A percentile compares a stretch with the other conserved stretches of the same genome.
phyloP scores from a whole-genome alignment of 371 early-diverging fungal species.

The Capillidium heterosporum region DNA sequence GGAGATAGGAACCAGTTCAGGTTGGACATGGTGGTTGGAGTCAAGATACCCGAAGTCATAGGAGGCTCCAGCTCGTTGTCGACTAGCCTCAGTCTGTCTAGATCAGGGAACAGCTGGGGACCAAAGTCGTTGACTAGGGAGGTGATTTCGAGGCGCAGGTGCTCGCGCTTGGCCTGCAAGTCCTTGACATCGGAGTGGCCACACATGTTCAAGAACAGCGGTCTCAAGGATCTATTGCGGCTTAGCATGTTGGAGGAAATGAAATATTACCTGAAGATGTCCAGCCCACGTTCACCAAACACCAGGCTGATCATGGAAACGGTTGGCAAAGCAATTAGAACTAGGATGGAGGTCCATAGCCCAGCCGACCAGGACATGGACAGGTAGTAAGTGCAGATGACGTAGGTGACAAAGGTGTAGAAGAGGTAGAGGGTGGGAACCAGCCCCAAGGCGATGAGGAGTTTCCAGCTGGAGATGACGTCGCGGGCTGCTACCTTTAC shows the following conservation, averaged over 20 bases:
- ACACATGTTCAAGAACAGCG: conserved; percentile 54
- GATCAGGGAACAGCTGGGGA: conserved; percentile 66
- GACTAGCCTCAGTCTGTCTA: conserved; percentile 30
- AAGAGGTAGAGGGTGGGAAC: conserved; percentile 56
- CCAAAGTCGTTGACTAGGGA: conserved; percentile 69
- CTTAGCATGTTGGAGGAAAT: too few species aligned
- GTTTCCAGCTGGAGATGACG: conserved; percentile 93
- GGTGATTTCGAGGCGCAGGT: conserved; percentile 58
- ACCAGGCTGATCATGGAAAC: conserved; percentile 65
- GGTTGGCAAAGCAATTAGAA: conserved; percentile 40
- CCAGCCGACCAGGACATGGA: conserved; percentile 14
- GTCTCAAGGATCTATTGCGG: conserved; percentile 66
- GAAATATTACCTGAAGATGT: too few species aligned
- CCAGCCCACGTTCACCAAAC: conserved; percentile 77
- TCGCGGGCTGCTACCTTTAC: conserved; percentile 89
- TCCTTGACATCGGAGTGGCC: conserved; percentile 34
- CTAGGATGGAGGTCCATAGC: conserved; percentile 24
- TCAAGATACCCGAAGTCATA: background rate
- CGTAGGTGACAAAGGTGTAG: conserved; percentile 37
- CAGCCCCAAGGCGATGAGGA: conserved; percentile 62
- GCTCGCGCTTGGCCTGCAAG: conserved; percentile 39
- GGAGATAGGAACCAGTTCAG: conserved; percentile 4
- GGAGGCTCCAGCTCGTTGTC: background rate
- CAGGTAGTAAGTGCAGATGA: conserved; percentile 15
- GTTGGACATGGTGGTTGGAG: background rate